These are phyloP conservation scores for Mycena sp. DNA, from an alignment of 1,284 basidiomycete genomes.

Conservation along the genomic window DNA sequence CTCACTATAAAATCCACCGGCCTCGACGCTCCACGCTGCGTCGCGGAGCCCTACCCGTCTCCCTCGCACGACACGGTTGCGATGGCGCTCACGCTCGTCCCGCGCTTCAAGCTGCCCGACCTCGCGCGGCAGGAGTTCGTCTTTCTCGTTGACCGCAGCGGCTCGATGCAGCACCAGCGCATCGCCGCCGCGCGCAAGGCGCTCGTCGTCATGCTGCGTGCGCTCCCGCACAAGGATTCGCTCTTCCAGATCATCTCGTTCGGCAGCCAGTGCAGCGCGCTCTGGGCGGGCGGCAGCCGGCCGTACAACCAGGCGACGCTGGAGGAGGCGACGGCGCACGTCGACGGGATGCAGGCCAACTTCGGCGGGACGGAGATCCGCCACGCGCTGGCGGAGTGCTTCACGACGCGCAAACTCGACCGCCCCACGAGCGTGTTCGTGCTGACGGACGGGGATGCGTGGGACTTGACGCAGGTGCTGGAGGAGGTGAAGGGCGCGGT, in stretches of 20 bases:
- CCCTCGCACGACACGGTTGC: conserved; percentile 23
- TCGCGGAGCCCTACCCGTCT: conserved; percentile 31
- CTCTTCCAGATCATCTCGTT: conserved; percentile 32
- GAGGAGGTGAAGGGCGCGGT: conserved; percentile 43
- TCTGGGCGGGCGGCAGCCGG: conserved; percentile 24
- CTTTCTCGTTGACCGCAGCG: conserved; percentile 29
- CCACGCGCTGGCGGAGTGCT: conserved; percentile 12
- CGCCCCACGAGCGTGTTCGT: conserved; percentile 24
- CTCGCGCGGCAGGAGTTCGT: conserved; percentile 28
- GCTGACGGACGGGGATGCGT: conserved; percentile 38
- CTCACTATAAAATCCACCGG: conserved; percentile 31
- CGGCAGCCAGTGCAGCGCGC: conserved; percentile 12
- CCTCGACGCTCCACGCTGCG: conserved; percentile 27
- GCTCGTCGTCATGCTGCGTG: conserved; percentile 26
- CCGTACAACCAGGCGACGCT: conserved; percentile 30
- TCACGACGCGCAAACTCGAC: conserved; percentile 8
- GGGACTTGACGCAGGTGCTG: conserved; percentile 34
- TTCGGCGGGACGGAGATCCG: conserved; percentile 31
- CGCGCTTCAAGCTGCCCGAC: conserved; percentile 30
- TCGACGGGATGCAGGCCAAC: conserved; percentile 27
- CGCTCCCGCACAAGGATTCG: conserved; percentile 22
- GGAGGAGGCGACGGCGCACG: conserved; percentile 28
- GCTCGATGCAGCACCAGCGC: conserved; percentile 23
- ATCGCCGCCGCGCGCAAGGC: conserved; percentile 24
- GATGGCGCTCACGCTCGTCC: conserved; percentile 31